phyloP scores from a whole-genome alignment of 1,139 yeast genomes.

The Scheffersomyces segobiensis region DNA sequence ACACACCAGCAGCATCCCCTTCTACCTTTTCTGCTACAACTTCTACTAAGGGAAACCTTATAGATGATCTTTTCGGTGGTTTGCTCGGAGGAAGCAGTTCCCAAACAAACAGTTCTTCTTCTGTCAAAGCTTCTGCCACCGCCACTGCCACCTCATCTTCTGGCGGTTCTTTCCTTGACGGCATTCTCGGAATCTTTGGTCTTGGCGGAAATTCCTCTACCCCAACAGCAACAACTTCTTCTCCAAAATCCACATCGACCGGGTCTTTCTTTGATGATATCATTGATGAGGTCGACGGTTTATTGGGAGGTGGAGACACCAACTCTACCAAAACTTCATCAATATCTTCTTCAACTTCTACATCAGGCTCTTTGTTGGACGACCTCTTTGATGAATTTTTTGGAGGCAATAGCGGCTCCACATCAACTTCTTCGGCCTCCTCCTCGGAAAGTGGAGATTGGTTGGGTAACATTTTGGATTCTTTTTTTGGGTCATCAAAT shows the following conservation, averaged over 20 bases:
- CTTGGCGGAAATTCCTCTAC: slow-evolving; percentile 7
- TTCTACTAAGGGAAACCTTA: slow-evolving; percentile 7
- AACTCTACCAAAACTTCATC: slow-evolving; percentile 13
- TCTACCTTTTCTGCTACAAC: slow-evolving; percentile 14
- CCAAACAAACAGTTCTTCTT: not conserved
- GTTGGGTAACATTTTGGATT: slow-evolving; percentile 12
- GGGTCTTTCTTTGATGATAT: not conserved
- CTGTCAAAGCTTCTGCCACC: not conserved
- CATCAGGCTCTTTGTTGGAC: slow-evolving; percentile 9
- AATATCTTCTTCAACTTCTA: slow-evolving; percentile 10
- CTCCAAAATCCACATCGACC: slow-evolving; percentile 3
- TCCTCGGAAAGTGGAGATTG: slow-evolving; percentile 7
- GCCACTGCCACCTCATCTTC: not conserved
- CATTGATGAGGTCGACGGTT: not conserved
- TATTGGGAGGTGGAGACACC: slow-evolving; percentile 12
- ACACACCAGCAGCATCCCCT: slow-evolving; percentile 8
- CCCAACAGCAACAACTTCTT: slow-evolving; percentile 13
- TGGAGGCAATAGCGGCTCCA: slow-evolving; percentile 6
- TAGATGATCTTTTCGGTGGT: slow-evolving; percentile 7
- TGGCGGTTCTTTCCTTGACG: slow-evolving; percentile 2
- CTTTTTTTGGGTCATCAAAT: slow-evolving; percentile 11
- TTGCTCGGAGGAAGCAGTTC: slow-evolving; percentile 6
- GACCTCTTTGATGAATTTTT: slow-evolving; percentile 11
- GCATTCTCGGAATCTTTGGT: slow-evolving; percentile 1
- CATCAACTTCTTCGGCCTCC: slow-evolving; percentile 4